Evolutionary conservation across 768 basidiomycete species (phyloP), one percentile per base, ranked within the genome.

Genomic region (Lactifluus volemus): DNA sequence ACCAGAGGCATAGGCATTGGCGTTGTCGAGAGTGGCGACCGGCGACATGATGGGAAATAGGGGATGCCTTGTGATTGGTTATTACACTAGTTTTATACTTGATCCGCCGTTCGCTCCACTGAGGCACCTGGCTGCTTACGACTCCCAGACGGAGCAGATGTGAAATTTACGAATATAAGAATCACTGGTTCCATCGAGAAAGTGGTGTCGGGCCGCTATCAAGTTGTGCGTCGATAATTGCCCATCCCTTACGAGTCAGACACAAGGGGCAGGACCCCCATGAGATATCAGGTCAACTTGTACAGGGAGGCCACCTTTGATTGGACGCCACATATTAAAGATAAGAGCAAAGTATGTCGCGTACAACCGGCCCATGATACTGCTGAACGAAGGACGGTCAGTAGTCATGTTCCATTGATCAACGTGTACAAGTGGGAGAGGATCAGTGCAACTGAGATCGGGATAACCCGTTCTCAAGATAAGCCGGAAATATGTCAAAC

Each of bases 401-500:
- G 38, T n/a, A 29, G 11, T 15, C 19, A 29, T 2, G 6, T 21
- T 8, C 7, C 32, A 19, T n/a, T 5, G 6, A 36, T n/a, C 5
- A 41, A 21, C 15, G 21, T 14, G 9, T 11, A 14, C 30, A 15
- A 17, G 30, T 34, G 21, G 6, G 3, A 30, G 38, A 53, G 52
- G 11, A 21, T 62, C 61, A 62, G 61, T 14, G 34, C 15, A 21
- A 61, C 45, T 39, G 52, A 45, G 39, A 49, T 53, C 51, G 29
- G 4, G 39, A 19, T 34, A 25, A 49, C 14, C 21, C 19, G 38
- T 36, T 25, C 59, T 25, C 59, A 38, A 47, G 38, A 54, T 41
- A 75, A 81, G 77, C 84, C 83, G 83, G 83, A 80, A 79, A 70
- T 78, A 77, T 74, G 78, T 84, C 83, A 81, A 71, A 45, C 82